Conservation (phyloP, 139 green algal genomes). For the Chlorella sp. region DNA sequence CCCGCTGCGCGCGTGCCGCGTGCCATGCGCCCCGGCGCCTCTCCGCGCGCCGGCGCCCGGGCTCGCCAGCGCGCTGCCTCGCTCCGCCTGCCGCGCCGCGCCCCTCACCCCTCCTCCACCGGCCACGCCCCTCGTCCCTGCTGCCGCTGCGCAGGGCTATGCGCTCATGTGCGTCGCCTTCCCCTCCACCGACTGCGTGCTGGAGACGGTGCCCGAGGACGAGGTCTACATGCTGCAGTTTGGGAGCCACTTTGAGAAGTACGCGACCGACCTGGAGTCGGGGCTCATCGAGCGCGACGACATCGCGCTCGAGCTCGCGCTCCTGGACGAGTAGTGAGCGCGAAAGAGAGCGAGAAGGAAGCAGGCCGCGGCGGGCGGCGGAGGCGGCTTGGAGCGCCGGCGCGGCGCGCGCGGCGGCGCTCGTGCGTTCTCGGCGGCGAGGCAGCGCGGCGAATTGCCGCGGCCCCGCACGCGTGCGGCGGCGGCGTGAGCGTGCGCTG, state of each 20-base stretch:
- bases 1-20: too few species aligned
- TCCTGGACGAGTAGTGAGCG: conserved; percentile 23
- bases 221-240: conserved; percentile 99
- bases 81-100: neutral
- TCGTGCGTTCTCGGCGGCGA: too few species aligned
- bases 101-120: neutral
- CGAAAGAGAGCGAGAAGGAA: too few species aligned
- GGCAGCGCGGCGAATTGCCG: too few species aligned
- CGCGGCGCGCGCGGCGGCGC: too few species aligned
- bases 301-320: conserved; percentile 76
- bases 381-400: too few species aligned
- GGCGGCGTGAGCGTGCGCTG: too few species aligned
- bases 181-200: conserved; percentile 68
- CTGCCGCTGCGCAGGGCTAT: conserved; percentile 74
- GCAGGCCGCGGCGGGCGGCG: too few species aligned
- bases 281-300: conserved; percentile 82
- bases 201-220: conserved; percentile 92
- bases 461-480: too few species aligned
- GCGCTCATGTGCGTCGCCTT: conserved; percentile 95
- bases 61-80: neutral
- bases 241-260: conserved; percentile 71
- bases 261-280: conserved; percentile 72
- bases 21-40: too few species aligned
- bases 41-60: too few species aligned
- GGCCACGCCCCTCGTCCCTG: neutral